Conservation (phyloP, 1,284 basidiomycete genomes). For the Xerocomus nothofagi region DNA sequence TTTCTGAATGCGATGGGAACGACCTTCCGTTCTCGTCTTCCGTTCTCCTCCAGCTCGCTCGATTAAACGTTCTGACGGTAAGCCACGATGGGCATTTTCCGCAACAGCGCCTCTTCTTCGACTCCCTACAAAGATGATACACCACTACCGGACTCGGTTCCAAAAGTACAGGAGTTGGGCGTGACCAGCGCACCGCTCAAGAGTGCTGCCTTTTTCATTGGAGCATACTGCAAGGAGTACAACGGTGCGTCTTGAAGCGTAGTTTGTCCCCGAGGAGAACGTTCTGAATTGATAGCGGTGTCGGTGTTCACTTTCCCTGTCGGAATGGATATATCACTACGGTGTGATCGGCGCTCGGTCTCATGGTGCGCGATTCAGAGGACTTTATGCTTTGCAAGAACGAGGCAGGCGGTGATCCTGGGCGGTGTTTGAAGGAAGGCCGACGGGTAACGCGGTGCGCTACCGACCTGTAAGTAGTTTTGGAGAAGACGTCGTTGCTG, state of each 20-base stretch:
- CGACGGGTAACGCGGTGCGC: slow-evolving; percentile 95
- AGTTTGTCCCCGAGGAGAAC: background rate
- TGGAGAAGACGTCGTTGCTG: background rate
- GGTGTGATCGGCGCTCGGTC: background rate
- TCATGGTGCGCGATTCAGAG: slow-evolving; percentile 52
- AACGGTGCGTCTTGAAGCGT: slow-evolving; percentile 68
- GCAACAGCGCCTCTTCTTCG: slow-evolving; percentile 40
- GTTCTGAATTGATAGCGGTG: slow-evolving; percentile 1
- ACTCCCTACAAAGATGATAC: slow-evolving; percentile 67
- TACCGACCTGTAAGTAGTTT: slow-evolving; percentile 79
- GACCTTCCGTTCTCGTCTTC: slow-evolving; percentile 24
- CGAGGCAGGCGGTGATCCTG: slow-evolving; percentile 82
- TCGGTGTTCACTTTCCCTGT: background rate
- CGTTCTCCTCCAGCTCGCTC: slow-evolving; percentile 14
- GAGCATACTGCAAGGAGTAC: slow-evolving; percentile 92
- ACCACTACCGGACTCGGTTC: slow-evolving; percentile 71
- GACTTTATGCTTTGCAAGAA: slow-evolving; percentile 99
- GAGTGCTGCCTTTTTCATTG: slow-evolving; percentile 97
- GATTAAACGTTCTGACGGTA: background rate
- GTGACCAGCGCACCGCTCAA: slow-evolving; percentile 93
- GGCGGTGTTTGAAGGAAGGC: slow-evolving; percentile 94
- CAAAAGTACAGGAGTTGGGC: slow-evolving; percentile 90
- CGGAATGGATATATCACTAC: background rate
- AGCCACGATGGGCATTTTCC: slow-evolving; percentile 54
- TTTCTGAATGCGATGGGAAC: slow-evolving; percentile 20